Evolutionary conservation across 2,329 filamentous ascomycete species (phyloP).

Genomic region (Colletotrichum sp.): DNA sequence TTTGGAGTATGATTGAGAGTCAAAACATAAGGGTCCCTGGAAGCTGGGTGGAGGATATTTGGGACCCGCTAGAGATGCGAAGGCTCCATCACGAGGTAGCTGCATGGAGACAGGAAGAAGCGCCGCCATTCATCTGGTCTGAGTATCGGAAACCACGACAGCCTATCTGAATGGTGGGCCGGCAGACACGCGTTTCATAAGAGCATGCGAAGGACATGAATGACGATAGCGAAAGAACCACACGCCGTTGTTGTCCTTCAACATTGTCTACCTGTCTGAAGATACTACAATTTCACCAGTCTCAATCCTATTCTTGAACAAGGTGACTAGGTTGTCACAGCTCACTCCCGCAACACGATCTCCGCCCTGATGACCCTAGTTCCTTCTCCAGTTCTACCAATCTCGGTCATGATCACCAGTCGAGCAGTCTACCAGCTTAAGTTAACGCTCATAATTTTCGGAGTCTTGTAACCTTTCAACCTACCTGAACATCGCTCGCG

Average conservation of each 20-base stretch:
- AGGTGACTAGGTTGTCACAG: accelerated
- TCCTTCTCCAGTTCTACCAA: accelerated
- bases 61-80: no score
- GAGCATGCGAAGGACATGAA: no score
- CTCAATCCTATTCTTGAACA: accelerated
- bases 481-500: neutral
- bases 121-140: neutral
- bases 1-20: accelerated
- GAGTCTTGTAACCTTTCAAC: neutral
- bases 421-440: neutral
- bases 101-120: accelerated
- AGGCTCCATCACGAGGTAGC: accelerated
- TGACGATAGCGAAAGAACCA: no score
- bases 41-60: neutral
- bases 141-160: neutral
- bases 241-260: no score
- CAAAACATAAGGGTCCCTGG: neutral
- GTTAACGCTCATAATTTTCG: neutral
- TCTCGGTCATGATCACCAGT: neutral
- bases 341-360: accelerated
- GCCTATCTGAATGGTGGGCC: neutral
- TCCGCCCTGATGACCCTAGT: neutral
- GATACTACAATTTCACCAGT: accelerated
- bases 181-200: no score
- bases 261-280: no score